Evolutionary conservation across 805 yeast genomes (phyloP), one percentile per base, ranked within the genome.

Genomic region (Wickerhamiella domercqiae): DNA sequence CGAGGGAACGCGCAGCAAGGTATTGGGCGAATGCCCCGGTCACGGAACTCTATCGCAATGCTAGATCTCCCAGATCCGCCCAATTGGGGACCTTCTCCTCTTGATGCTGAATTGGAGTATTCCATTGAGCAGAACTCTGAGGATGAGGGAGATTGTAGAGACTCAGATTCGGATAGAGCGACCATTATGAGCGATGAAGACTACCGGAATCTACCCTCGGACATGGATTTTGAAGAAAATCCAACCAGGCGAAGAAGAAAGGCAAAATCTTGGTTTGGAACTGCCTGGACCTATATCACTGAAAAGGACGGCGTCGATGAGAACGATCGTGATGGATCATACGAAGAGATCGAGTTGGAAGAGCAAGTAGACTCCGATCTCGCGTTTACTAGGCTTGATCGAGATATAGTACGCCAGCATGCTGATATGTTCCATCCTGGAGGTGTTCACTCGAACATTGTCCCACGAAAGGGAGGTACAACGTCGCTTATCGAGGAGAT

Each of bases 401-500:
- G 55, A 1, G 49, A 47, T 11, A 39, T 42, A 4, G 39, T 50
- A 2, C 46, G 43, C 24, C 46, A 42, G 37, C 52, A 50, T 15
- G 42, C 49, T 4, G 44, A 47, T 32, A 42, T 48, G 45, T 46
- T 50, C 38, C 35, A 47, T 25, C 36, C 46, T 2, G 54, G 54
- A 17, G 54, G 52, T 9, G 33, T 47, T 3, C 46, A 47, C 21
- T 35, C 40, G 26, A 30, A 21, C 16, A 30, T 21, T 5, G 33
- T 30, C 6, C 33, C 33, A 6, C 5, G 21, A 17, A 6, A 20
- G 5, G 39, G 47, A 15, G 49, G 48, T 30, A 50, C 56, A 1
- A 51, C 52, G 14, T 55, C 62, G 9, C 44, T 58, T n/a, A 54
- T 58, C 22, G 62, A 57, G 40, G 62, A 58, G 39, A 42, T 58